phyloP scores from a whole-genome alignment of 495 filamentous ascomycete genomes.

The Neurospora cerealis region DNA sequence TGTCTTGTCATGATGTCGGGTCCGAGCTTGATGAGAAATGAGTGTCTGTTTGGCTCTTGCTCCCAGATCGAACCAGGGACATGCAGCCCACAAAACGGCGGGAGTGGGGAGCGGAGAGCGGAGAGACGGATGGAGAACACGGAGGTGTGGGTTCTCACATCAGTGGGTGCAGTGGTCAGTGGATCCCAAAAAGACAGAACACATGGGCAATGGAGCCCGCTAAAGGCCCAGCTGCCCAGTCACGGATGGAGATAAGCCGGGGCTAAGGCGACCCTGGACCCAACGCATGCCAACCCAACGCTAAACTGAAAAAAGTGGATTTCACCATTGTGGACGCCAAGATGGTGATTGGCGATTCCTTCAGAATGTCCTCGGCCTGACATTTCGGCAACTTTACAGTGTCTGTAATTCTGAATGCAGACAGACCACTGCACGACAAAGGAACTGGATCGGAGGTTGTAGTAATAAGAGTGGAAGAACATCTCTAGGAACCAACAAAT shows the following conservation, averaged over 20 bases:
- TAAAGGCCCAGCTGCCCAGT: neutral
- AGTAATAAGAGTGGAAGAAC: neutral
- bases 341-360: neutral
- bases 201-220: neutral
- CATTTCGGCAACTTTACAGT: neutral
- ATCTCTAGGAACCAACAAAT: neutral
- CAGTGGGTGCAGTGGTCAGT: neutral
- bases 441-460: neutral
- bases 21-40: neutral
- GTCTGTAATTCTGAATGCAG: neutral
- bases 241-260: neutral
- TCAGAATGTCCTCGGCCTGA: neutral
- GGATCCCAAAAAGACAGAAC: neutral
- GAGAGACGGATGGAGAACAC: neutral
- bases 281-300: neutral
- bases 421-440: neutral
- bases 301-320: neutral
- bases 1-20: neutral
- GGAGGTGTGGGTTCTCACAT: neutral
- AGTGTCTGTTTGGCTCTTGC: neutral
- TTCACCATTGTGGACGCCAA: neutral
- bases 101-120: neutral
- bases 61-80: neutral
- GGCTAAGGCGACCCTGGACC: neutral
- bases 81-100: neutral